Percentiles rank a stretch among this genome's conserved stretches.
Conservation (phyloP, 129 eudicot species). For the Flaveria trinervia region DNA sequence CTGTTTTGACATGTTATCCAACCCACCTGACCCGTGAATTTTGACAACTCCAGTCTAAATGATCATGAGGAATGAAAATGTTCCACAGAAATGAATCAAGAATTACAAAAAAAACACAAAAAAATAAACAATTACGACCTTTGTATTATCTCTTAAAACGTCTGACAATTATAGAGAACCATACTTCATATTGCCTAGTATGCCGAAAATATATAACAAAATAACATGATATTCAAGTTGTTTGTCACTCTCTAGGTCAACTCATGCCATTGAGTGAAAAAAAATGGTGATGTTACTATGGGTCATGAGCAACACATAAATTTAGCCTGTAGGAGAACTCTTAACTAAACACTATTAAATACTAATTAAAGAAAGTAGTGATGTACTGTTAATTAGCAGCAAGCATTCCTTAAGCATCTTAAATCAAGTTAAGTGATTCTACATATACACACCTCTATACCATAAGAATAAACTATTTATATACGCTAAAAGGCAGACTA, state of each 20-base stretch:
- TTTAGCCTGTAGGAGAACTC: not conserved
- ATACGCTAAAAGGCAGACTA: not conserved
- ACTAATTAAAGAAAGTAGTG: not conserved
- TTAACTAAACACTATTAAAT: not conserved
- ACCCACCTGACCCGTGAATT: too few relatives aligned
- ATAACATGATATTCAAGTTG: conserved; percentile 14
- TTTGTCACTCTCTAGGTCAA: not conserved
- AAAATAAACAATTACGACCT: not conserved
- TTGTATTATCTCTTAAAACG: not conserved
- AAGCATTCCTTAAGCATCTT: conserved; percentile 20
- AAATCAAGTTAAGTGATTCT: not conserved
- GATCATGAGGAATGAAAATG: not conserved
- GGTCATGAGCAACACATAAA: not conserved
- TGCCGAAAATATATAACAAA: not conserved
- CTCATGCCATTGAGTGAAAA: not conserved
- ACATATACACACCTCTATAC: not conserved
- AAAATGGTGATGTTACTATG: not conserved
- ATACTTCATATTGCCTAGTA: not conserved
- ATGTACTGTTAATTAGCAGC: not conserved
- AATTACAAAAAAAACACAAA: not conserved
- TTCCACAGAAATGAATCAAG: not conserved
- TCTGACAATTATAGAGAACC: not conserved
- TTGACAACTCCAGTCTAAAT: too few relatives aligned
- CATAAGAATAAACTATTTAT: not conserved
- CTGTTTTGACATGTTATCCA: too few relatives aligned